These are phyloP conservation scores for Leishmania gerbilli DNA, from an alignment of 208 protist species.

Conservation along the genomic window DNA sequence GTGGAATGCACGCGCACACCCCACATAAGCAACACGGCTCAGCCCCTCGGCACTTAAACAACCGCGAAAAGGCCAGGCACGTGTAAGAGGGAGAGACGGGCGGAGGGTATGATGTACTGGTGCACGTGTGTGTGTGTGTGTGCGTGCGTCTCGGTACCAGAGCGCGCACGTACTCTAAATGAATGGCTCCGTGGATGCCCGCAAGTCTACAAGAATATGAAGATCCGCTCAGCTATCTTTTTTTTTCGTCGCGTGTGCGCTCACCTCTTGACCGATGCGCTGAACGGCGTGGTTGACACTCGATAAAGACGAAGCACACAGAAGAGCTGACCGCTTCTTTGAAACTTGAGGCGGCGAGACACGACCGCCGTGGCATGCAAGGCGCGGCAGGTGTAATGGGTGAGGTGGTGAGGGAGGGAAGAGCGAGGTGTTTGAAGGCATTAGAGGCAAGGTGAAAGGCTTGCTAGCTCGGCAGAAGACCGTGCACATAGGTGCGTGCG, in stretches of 20 bases:
- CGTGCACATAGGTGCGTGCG: background rate
- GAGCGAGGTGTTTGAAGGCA: background rate
- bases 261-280: background rate
- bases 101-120: background rate
- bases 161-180: background rate
- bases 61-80: background rate
- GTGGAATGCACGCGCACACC: background rate
- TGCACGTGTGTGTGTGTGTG: background rate
- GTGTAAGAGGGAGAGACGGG: slow-evolving; percentile 3
- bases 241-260: background rate
- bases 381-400: background rate
- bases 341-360: background rate
- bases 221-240: background rate
- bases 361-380: background rate
- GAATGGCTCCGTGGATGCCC: background rate
- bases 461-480: background rate
- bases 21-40: slow-evolving; percentile 7
- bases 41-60: background rate
- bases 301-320: background rate
- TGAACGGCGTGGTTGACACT: background rate
- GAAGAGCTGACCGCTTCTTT: background rate
- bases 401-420: background rate
- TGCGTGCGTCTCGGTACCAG: background rate
- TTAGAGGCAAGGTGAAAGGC: background rate
- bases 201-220: background rate